Evolutionary conservation across 2,329 filamentous ascomycete species (phyloP), one percentile per base, ranked within the genome.

Genomic region (Pseudogymnoascus sp.): DNA sequence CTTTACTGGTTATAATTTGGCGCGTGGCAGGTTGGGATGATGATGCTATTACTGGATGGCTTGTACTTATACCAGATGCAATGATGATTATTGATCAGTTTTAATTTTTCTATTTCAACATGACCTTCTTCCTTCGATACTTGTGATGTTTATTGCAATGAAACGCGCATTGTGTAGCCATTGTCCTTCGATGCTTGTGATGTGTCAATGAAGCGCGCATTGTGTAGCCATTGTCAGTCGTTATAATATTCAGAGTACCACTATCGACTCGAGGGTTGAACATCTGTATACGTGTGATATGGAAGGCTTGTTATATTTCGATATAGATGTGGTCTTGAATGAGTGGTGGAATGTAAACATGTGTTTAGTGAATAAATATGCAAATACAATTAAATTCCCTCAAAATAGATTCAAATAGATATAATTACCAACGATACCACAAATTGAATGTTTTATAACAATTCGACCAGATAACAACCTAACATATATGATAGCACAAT

Each of bases 51-150:
- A 60, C 58, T 60, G 58, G 58, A 25, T 60, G 58, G 58, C 58
- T 60, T 60, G 58, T 41, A 39, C 33, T 60, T 60, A 60, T 60
- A 60, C 58, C 58, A 60, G 58, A 60, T 60, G 49, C 49, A 60
- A 39, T 60, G 58, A 60, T 60, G 58, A 60, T 60, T 41, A 60
- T 33, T 52, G 45, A 52, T 55, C 49, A 55, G 49, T 55, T 55
- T 55, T 55, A 55, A 55, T 55, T 33, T 22, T 55, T 19, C n/a
- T 33, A 9, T 33, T 55, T 55, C 14, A 23, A 55, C 28, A 11
- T 55, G 28, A 14, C 9, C 22, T 22, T 55, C 11, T 55, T 14
- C n/a, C 5, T 55, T 35, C 5, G 5, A 8, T 35, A n/a, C 49
- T 14, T 33, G 28, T 55, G n/a, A 22, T 33, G 28, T 55, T 28